Base-by-base conservation (phyloP, 2,329 filamentous ascomycete species). In the Pezicula radicicola region DNA sequence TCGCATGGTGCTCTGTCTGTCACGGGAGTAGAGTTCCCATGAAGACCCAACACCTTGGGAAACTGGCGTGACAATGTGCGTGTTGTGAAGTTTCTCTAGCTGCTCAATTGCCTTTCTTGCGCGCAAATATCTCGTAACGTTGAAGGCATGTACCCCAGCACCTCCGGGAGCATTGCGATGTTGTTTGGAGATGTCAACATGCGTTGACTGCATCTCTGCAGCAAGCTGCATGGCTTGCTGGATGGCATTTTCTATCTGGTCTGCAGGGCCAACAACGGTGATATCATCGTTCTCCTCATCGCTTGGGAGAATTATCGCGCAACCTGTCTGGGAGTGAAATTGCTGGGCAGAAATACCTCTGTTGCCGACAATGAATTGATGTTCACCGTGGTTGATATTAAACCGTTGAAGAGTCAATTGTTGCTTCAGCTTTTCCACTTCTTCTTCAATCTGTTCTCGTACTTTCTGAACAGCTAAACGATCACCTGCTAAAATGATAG, bases 351-450 rank as follows among this genome's bases (percentile, higher is more conserved):
- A 85, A 55, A 89, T 81, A 55, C 89, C 91, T 55, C 86, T 82
- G 55, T 93, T 85, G 48, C 93, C 93, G 57, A 96, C 85, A 65
- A 99, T 94, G 75, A 97, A 97, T 68, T 96, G 92, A 68, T 97
- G 94, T 48, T 91, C 85, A 46, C 90, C 91, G 56, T 87, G 87
- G 69, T 93, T 88, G 61, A 97, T 90, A 6, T 87, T 82, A 40
- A 91, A 76, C 69, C 95, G 87, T 61, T 94, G 84, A 46, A 94
- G 76, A 40, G 87, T 83, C 46, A 97, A 76, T 66, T 89, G 84
- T 53, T 83, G 82, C 60, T 87, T 84, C 19, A 99, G 80, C 65
- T 93, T 81, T 55, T 87, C 82, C 6, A 85, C 90, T 53, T 87
- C 82, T 46, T 84, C 84, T 70, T 97, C 91, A 59, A 97, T 88